These are phyloP conservation scores for Evernia prunastri DNA, from an alignment of 495 filamentous ascomycete genomes.

Conservation along the genomic window DNA sequence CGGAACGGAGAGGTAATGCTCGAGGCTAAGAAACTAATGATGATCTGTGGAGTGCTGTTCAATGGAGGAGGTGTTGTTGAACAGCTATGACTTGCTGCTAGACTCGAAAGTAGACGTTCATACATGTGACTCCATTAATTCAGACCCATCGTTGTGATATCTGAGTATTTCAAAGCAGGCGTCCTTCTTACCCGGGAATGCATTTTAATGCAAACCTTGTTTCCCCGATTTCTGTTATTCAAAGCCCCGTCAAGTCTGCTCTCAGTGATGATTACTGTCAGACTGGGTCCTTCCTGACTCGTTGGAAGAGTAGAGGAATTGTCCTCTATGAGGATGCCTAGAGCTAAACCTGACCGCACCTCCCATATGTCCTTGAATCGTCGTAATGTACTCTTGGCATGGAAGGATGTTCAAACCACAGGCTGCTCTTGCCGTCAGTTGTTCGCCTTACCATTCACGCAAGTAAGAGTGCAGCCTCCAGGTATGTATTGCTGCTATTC, in stretches of 20 bases:
- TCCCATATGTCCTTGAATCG: background rate
- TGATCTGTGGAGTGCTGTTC: background rate
- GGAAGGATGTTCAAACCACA: background rate
- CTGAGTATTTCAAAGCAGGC: background rate
- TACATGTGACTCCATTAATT: background rate
- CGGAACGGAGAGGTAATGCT: background rate
- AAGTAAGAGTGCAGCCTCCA: background rate
- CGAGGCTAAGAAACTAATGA: background rate
- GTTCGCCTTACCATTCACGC: background rate
- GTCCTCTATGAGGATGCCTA: background rate
- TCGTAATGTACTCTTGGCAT: background rate
- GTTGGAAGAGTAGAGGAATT: background rate
- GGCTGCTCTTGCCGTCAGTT: background rate
- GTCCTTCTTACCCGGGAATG: background rate
- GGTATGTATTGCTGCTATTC: background rate
- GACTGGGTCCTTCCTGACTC: background rate
- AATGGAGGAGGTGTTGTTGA: background rate
- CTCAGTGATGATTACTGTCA: background rate
- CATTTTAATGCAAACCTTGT: background rate
- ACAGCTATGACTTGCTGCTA: background rate
- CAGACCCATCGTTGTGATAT: background rate
- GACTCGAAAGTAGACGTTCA: background rate
- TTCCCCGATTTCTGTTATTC: background rate
- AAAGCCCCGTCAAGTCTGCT: background rate
- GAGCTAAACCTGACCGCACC: background rate